These are phyloP conservation scores for Hypoxylon sp. DNA, from an alignment of 2,329 filamentous ascomycete genomes.

Conservation along the genomic window DNA sequence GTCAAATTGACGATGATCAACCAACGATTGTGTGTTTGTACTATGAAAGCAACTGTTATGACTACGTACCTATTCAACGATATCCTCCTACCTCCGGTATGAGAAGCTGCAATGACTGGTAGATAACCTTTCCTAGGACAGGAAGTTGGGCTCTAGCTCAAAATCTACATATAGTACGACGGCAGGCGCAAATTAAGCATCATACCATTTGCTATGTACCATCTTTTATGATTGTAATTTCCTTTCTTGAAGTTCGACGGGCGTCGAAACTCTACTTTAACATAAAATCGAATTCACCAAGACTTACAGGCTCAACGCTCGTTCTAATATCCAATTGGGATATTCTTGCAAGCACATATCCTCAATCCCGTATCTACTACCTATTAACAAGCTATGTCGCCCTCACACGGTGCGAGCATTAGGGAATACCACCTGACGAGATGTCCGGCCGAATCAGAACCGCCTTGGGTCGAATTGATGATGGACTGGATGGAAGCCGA, in stretches of 20 bases:
- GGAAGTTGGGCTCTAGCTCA: neutral
- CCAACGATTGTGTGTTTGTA: neutral
- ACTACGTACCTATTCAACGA: neutral
- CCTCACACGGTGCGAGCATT: conserved; percentile 15
- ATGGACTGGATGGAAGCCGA: conserved; percentile 3
- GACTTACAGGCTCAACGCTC: neutral
- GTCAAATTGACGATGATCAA: too few relatives aligned
- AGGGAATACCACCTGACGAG: conserved; percentile 1
- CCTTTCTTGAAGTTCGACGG: neutral
- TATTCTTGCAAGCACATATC: neutral
- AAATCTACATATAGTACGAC: neutral
- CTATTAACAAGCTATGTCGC: conserved; percentile 7
- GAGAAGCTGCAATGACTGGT: conserved; percentile 3
- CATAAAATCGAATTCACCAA: neutral
- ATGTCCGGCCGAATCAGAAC: neutral
- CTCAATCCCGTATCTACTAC: neutral
- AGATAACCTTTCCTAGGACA: neutral
- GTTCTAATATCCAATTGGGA: neutral
- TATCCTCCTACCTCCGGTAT: too few relatives aligned
- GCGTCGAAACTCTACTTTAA: neutral
- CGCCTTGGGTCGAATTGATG: conserved; percentile 3
- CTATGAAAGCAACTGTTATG: neutral
- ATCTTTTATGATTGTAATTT: neutral
- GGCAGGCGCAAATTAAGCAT: conserved; percentile 3
- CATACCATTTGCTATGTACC: neutral